Conservation (phyloP, 495 filamentous ascomycete species). For the Penicillium atrosanguineum region DNA sequence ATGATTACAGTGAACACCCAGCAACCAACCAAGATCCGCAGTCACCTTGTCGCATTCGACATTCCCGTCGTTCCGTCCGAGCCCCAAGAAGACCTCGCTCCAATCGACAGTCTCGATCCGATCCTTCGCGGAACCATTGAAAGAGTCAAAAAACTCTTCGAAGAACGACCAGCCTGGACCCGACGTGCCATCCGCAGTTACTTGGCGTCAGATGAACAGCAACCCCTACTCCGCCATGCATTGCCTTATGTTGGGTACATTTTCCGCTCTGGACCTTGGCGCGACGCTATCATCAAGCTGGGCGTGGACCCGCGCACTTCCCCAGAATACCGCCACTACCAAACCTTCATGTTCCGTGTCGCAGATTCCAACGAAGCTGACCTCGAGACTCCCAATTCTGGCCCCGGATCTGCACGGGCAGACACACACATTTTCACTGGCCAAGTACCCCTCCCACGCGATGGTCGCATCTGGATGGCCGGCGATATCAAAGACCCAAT, state of each 20-base stretch:
- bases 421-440: slow-evolving; percentile 81
- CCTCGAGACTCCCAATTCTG: neutral
- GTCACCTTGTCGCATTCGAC: slow-evolving; percentile 63
- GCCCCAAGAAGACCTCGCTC: slow-evolving; percentile 49
- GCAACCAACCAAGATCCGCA: slow-evolving; percentile 46
- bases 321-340: slow-evolving; percentile 73
- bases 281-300: slow-evolving; percentile 78
- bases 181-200: slow-evolving; percentile 73
- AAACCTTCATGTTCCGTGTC: slow-evolving; percentile 78
- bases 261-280: slow-evolving; percentile 87
- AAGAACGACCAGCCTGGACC: slow-evolving; percentile 80
- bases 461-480: slow-evolving; percentile 88
- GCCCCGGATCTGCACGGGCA: slow-evolving; percentile 7
- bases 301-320: slow-evolving; percentile 82
- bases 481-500: slow-evolving; percentile 81
- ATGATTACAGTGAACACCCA: slow-evolving; percentile 53
- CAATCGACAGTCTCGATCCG: slow-evolving; percentile 43
- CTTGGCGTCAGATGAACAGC: slow-evolving; percentile 44
- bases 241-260: slow-evolving; percentile 80
- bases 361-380: neutral
- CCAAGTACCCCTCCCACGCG: slow-evolving; percentile 53
- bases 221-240: slow-evolving; percentile 59
- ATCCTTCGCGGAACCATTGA: slow-evolving; percentile 58
- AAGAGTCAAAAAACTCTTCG: slow-evolving; percentile 58
- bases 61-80: slow-evolving; percentile 45